Evolutionary conservation across 352 stramenopile genomes (phyloP).

Genomic region (Phytophthora hibernalis): DNA sequence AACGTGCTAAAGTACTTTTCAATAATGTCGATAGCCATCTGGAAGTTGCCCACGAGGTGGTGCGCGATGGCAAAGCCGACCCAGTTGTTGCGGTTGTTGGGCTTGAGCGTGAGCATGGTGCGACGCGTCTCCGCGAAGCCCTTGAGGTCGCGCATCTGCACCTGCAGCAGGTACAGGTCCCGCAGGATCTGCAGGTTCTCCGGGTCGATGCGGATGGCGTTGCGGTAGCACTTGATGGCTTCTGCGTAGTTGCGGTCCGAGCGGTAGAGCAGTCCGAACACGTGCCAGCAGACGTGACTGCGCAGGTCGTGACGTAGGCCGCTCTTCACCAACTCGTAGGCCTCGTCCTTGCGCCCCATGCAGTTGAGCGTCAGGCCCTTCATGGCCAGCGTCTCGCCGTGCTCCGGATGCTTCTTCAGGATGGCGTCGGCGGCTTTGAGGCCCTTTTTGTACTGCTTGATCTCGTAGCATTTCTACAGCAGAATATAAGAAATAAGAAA

Average conservation of each 20-base stretch:
- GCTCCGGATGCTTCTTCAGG: slow-evolving; percentile 97
- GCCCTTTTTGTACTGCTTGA: slow-evolving; percentile 99
- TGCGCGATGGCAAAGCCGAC: slow-evolving; percentile 97
- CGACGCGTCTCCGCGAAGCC: slow-evolving; percentile 95
- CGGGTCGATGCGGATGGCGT: slow-evolving; percentile 96
- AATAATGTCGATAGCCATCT: slow-evolving; percentile 96
- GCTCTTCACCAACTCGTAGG: slow-evolving; percentile 96
- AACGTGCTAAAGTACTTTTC: slow-evolving; percentile 96
- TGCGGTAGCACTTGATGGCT: slow-evolving; percentile 99
- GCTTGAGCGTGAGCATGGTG: slow-evolving; percentile 94
- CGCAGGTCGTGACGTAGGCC: slow-evolving; percentile 94
- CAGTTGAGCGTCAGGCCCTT: slow-evolving; percentile 97
- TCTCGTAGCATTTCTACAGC: slow-evolving; percentile 97
- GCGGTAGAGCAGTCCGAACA: slow-evolving; percentile 97
- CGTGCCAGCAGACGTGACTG: slow-evolving; percentile 99
- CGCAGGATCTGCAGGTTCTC: slow-evolving; percentile 98
- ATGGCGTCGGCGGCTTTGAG: slow-evolving; percentile 95
- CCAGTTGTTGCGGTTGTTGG: slow-evolving; percentile 97
- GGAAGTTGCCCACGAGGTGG: slow-evolving; percentile 93
- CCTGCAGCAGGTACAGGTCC: slow-evolving; percentile 96
- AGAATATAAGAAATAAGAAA: too few species aligned
- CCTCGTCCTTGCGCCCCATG: slow-evolving; percentile 95
- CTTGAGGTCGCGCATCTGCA: slow-evolving; percentile 91
- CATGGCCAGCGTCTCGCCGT: slow-evolving; percentile 98
- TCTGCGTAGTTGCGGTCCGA: slow-evolving; percentile 97